phyloP scores from a whole-genome alignment of 106 monocot species.

The Alisma plantagoaquatica region DNA sequence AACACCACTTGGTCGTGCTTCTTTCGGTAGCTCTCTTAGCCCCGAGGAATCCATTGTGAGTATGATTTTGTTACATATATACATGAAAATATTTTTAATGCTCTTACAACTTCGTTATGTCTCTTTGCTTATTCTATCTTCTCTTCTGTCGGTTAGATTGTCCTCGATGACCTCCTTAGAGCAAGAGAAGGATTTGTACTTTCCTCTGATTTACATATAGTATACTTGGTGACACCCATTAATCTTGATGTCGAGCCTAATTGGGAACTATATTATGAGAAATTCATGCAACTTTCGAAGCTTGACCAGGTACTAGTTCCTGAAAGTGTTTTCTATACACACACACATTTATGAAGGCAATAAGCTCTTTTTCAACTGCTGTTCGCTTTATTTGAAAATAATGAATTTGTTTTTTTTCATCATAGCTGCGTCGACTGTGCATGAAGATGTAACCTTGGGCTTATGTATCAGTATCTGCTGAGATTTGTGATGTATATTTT shows the following conservation, averaged over 20 bases:
- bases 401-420: neutral
- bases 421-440: neutral
- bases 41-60: conserved; percentile 96
- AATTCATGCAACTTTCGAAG: conserved; percentile 77
- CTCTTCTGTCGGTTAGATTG: conserved; percentile 36
- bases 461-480: too few relatives aligned
- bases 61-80: neutral
- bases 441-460: too few relatives aligned
- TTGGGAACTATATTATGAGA: conserved; percentile 96
- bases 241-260: conserved; percentile 96
- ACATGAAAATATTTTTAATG: too few relatives aligned
- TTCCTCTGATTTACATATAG: conserved; percentile 96
- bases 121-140: neutral
- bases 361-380: too few relatives aligned
- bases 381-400: too few relatives aligned
- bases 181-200: conserved; percentile 99
- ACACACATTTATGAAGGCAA: too few relatives aligned
- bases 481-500: too few relatives aligned
- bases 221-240: conserved; percentile 94
- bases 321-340: too few relatives aligned
- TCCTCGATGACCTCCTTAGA: conserved; percentile 81
- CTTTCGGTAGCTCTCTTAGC: conserved; percentile 95
- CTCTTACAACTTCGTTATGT: neutral
- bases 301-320: conserved; percentile 64
- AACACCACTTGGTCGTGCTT: conserved; percentile 88